Conservation (phyloP, 2,329 filamentous ascomycete genomes). For the Lomentospora prolificans region DNA sequence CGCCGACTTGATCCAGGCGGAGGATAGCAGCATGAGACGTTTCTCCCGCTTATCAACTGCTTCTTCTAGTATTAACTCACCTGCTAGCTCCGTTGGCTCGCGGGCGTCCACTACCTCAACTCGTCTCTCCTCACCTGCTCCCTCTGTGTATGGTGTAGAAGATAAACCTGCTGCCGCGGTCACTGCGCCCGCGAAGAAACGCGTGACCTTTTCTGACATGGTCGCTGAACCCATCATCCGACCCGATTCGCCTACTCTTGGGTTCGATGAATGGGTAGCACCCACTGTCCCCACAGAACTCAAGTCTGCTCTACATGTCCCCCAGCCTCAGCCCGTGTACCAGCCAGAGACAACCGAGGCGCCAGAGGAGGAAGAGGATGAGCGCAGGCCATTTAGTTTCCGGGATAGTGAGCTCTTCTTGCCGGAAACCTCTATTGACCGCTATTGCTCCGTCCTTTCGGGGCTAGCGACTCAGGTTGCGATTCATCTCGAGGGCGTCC, state of each 20-base stretch:
- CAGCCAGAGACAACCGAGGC: conserved; percentile 1
- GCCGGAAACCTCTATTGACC: conserved; percentile 33
- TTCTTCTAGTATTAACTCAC: conserved; percentile 32
- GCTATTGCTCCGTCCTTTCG: conserved; percentile 38
- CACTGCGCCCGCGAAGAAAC: conserved; percentile 22
- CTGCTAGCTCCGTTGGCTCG: conserved; percentile 36
- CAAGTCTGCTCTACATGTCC: conserved; percentile 10
- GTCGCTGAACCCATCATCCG: conserved; percentile 38
- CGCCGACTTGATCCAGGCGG: conserved; percentile 33
- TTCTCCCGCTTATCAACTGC: conserved; percentile 28
- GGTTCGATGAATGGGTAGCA: conserved; percentile 35
- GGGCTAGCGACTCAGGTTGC: conserved; percentile 38
- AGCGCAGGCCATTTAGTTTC: conserved; percentile 1
- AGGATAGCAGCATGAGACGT: conserved; percentile 32
- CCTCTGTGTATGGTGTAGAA: conserved; percentile 30
- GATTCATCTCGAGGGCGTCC: conserved; percentile 36
- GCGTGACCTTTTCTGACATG: conserved; percentile 26
- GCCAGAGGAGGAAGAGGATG: not conserved
- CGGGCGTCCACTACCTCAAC: conserved; percentile 31
- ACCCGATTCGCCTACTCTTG: conserved; percentile 51
- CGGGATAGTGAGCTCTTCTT: conserved; percentile 20
- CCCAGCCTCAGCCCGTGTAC: conserved; percentile 8
- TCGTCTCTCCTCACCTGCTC: conserved; percentile 35
- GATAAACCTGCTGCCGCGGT: conserved; percentile 14
- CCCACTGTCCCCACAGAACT: conserved; percentile 13